Evolutionary conservation across 139 green algal genomes (phyloP), one percentile per base, ranked within the genome.

Genomic region (Mychonastes homosphaera): DNA sequence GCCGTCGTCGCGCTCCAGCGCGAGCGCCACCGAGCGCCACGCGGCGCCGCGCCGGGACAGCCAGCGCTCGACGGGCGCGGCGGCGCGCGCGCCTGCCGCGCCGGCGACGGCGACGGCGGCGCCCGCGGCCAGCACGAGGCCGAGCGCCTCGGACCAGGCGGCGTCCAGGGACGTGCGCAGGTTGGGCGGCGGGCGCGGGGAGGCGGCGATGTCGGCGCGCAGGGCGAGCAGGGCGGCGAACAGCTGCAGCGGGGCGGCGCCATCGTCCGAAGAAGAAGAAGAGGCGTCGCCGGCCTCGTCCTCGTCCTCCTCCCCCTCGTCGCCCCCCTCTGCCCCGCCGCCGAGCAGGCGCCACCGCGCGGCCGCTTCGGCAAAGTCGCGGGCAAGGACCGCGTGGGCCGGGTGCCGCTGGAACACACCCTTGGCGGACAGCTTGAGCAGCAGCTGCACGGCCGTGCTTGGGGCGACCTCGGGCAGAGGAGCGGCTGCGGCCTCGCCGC

Each of bases 371-470:
- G n/a, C n/a, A n/a, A n/a, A n/a, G n/a, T n/a, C n/a, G n/a, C n/a
- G n/a, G n/a, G n/a, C n/a, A n/a, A n/a, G n/a, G n/a, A n/a, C n/a
- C n/a, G 16, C 23, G 40, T 35, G 16, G 49, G 41, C 62, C 19
- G 53, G 19, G 23, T 62, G 52, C 3, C 38, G 30, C 39, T 55
- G 38, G 45, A 78, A 58, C 33, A 74, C 28, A 12, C 65, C 71
- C 34, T 40, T 71, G 13, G 23, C 26, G 19, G 36, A 47, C 38
- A 55, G 40, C 47, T 54, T 54, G 7, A 43, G 57, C 26, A 78
- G 54, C 32, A 81, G 52, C 48, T 67, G 44, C 49, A 74, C 44
- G 16, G 71, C 61, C 56, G 55, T 67, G 3, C 57, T 15, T 4
- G 55, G 64, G 24, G 58, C 40, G 7, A 68, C 38, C 4, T n/a